Percentiles rank a stretch among this genome's conserved stretches.
Conservation (phyloP, 1,284 basidiomycete species). For the Fistulina hepatica region DNA sequence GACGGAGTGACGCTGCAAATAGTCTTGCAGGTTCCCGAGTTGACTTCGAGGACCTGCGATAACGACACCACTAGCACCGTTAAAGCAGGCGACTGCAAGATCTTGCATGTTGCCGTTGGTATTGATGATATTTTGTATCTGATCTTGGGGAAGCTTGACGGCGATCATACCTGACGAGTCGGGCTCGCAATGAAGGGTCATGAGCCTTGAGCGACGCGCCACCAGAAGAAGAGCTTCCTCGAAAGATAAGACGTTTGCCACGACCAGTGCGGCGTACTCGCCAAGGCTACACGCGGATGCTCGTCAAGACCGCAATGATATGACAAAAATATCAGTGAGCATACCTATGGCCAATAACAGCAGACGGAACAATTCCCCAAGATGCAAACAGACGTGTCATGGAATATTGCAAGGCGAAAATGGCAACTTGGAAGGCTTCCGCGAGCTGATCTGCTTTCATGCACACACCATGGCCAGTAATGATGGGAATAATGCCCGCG, state of each 20-base stretch:
- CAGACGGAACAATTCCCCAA: conserved; percentile 49
- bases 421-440: conserved; percentile 40
- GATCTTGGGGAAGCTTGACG: conserved; percentile 29
- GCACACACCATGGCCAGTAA: conserved; percentile 21
- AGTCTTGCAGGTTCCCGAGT: conserved; percentile 31
- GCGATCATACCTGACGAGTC: conserved; percentile 49
- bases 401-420: conserved; percentile 52
- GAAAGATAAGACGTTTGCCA: conserved; percentile 42
- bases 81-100: conserved; percentile 49
- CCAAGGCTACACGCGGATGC: conserved; percentile 37
- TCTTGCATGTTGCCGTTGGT: conserved; percentile 19
- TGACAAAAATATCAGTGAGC: conserved; percentile 12
- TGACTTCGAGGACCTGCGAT: conserved; percentile 40
- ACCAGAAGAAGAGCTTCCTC: conserved; percentile 48
- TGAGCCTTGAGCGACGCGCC: conserved; percentile 43
- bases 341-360: conserved; percentile 59
- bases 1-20: conserved; percentile 24
- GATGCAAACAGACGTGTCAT: conserved; percentile 49
- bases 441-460: conserved; percentile 23
- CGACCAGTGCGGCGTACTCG: conserved; percentile 57
- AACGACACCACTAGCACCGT: conserved; percentile 45
- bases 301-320: conserved; percentile 6
- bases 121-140: conserved; percentile 27
- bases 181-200: conserved; percentile 35
- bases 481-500: conserved; percentile 36